These are phyloP conservation scores for Aegilops umbellulata DNA, from an alignment of 176 grass and related monocot genomes.

Conservation along the genomic window DNA sequence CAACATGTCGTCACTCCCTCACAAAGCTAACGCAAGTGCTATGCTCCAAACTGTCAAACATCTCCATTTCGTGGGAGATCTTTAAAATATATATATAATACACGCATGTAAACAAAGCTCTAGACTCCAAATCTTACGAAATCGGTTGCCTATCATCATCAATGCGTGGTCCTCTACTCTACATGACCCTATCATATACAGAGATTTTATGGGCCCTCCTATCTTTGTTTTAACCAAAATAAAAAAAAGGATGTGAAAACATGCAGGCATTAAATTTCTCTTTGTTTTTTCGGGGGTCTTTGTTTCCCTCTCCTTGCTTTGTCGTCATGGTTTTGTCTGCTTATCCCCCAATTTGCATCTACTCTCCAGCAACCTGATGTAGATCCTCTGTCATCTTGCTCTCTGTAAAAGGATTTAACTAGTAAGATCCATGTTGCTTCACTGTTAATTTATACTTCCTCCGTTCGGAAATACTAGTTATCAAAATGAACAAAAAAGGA, in stretches of 20 bases:
- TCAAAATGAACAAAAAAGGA: too few relatives aligned
- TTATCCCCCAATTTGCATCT: conserved; percentile 22
- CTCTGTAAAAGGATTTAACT: conserved; percentile 24
- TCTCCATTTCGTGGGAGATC: conserved; percentile 12
- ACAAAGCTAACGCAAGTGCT: not conserved
- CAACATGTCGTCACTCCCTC: conserved; percentile 1
- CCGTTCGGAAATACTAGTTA: too few relatives aligned
- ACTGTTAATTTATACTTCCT: conserved; percentile 2
- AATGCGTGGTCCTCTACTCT: conserved; percentile 53
- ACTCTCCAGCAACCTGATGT: conserved; percentile 28
- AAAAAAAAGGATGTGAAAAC: not conserved
- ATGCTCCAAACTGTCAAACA: conserved; percentile 23
- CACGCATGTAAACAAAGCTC: conserved; percentile 25
- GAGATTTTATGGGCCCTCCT: conserved; percentile 22
- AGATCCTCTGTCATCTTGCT: conserved; percentile 31
- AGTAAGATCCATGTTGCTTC: conserved; percentile 32
- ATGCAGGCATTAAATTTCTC: not conserved
- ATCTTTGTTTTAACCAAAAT: conserved; percentile 28
- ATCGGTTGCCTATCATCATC: conserved; percentile 45
- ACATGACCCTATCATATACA: conserved; percentile 34
- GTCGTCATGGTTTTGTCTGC: conserved; percentile 26
- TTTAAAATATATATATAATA: not conserved
- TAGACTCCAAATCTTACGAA: conserved; percentile 22
- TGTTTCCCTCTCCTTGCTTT: conserved; percentile 20
- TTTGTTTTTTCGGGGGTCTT: not conserved